Evolutionary conservation across 1,139 yeast species (phyloP).

Genomic region (Saccharomyces hybrid): DNA sequence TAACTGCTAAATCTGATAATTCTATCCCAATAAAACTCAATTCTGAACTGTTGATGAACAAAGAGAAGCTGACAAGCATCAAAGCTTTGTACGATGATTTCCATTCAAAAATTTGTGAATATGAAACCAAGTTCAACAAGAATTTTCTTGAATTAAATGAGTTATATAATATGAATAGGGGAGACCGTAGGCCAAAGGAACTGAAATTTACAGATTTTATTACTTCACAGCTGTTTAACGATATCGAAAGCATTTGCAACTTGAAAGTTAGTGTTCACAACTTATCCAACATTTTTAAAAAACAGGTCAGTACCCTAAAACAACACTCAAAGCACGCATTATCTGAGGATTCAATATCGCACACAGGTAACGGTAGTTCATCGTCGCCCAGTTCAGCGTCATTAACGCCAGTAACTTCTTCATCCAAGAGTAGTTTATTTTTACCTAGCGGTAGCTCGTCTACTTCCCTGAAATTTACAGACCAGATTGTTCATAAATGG

Average conservation of each 20-base stretch:
- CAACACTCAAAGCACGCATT: neutral
- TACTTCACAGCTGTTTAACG: constrained; percentile 15
- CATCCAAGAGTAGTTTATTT: constrained; percentile 1
- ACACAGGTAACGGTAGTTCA: neutral
- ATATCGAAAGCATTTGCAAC: constrained; percentile 22
- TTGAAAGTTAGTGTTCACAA: constrained; percentile 12
- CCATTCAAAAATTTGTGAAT: constrained; percentile 11
- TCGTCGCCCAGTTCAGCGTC: constrained; percentile 1
- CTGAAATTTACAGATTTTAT: constrained; percentile 22
- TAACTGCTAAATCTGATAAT: constrained; percentile 27
- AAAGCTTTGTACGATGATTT: constrained; percentile 10
- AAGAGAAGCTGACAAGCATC: constrained; percentile 13
- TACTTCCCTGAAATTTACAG: constrained; percentile 12
- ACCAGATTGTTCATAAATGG: constrained; percentile 14
- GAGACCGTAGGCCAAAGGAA: constrained; percentile 10
- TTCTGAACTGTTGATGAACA: constrained; percentile 18
- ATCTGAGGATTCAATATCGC: constrained; percentile 1
- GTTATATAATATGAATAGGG: constrained; percentile 13
- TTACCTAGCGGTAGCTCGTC: constrained; percentile 8
- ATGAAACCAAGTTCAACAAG: constrained; percentile 13
- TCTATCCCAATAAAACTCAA: constrained; percentile 31
- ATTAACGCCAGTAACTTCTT: neutral
- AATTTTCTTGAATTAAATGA: constrained; percentile 12
- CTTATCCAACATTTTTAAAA: constrained; percentile 20
- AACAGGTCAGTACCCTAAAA: constrained; percentile 18